These are phyloP conservation scores for Arabis hirsuta DNA, from an alignment of 345 rosid genomes.

Conservation along the genomic window DNA sequence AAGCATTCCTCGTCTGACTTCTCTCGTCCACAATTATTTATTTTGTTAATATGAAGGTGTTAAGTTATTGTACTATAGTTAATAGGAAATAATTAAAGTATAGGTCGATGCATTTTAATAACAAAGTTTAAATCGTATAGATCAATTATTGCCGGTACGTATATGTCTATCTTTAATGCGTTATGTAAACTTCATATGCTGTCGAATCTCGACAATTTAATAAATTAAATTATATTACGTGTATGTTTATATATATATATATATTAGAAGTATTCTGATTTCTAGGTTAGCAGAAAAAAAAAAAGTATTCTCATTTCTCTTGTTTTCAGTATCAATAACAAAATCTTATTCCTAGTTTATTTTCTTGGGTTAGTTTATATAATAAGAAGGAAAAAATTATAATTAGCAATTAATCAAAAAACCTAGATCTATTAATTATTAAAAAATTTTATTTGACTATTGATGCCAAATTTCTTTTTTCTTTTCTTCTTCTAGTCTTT, in stretches of 20 bases:
- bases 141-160: constrained; percentile 34
- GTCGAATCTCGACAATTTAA: constrained; percentile 1
- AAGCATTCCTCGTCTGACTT: constrained; percentile 37
- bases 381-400: too few relatives aligned
- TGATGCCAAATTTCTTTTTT: too few relatives aligned
- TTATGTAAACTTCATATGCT: constrained; percentile 17
- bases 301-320: background rate
- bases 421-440: too few relatives aligned
- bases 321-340: background rate
- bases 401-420: too few relatives aligned
- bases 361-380: background rate
- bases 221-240: constrained; percentile 1
- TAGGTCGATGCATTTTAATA: background rate
- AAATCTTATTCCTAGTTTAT: background rate
- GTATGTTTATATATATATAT: background rate
- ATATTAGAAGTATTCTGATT: background rate
- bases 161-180: background rate
- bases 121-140: background rate
- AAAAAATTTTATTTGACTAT: too few relatives aligned
- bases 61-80: background rate
- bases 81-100: constrained; percentile 7
- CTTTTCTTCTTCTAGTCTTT: too few relatives aligned
- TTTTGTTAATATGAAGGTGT: constrained; percentile 3
- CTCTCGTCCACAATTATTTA: constrained; percentile 1
- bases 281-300: too few relatives aligned